Evolutionary conservation across 2,329 filamentous ascomycete genomes (phyloP).

Genomic region (Paracoccidioides lutzii): DNA sequence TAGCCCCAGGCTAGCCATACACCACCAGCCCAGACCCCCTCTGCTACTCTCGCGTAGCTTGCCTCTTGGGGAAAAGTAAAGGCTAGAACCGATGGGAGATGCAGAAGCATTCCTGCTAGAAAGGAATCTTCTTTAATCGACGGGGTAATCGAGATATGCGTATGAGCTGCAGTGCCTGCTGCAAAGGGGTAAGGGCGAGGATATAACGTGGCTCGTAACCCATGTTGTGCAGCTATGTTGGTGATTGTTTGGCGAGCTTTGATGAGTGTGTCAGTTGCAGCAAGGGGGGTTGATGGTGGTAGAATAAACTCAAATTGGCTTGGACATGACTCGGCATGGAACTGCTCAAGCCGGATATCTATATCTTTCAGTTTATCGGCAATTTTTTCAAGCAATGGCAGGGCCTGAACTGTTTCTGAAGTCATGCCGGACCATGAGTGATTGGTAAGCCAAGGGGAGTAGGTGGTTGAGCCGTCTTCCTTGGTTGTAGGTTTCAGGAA

Average conservation of each 20-base stretch:
- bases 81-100: slow-evolving; percentile 54
- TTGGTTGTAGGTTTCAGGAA: slow-evolving; percentile 44
- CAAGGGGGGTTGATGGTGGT: slow-evolving; percentile 47
- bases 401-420: slow-evolving; percentile 44
- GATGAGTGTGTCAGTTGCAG: slow-evolving; percentile 58
- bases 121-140: slow-evolving; percentile 45
- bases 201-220: slow-evolving; percentile 57
- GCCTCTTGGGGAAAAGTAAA: slow-evolving; percentile 53
- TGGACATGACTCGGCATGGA: slow-evolving; percentile 59
- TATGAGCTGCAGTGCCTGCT: slow-evolving; percentile 55
- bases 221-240: slow-evolving; percentile 48
- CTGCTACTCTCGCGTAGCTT: slow-evolving; percentile 56
- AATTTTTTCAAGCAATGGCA: slow-evolving; percentile 53
- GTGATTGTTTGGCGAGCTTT: slow-evolving; percentile 58
- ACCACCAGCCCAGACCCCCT: slow-evolving; percentile 66
- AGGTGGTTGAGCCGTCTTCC: slow-evolving; percentile 18
- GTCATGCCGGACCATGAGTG: slow-evolving; percentile 61
- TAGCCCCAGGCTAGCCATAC: slow-evolving; percentile 69
- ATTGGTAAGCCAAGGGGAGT: slow-evolving; percentile 42
- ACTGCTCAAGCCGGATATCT: slow-evolving; percentile 55
- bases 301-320: slow-evolving; percentile 72
- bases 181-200: slow-evolving; percentile 51
- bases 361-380: slow-evolving; percentile 45
- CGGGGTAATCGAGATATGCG: slow-evolving; percentile 54
- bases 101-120: slow-evolving; percentile 56